Evolutionary conservation across 2,329 filamentous ascomycete species (phyloP), one percentile per base, ranked within the genome.

Genomic region (Ophiostoma sp.): DNA sequence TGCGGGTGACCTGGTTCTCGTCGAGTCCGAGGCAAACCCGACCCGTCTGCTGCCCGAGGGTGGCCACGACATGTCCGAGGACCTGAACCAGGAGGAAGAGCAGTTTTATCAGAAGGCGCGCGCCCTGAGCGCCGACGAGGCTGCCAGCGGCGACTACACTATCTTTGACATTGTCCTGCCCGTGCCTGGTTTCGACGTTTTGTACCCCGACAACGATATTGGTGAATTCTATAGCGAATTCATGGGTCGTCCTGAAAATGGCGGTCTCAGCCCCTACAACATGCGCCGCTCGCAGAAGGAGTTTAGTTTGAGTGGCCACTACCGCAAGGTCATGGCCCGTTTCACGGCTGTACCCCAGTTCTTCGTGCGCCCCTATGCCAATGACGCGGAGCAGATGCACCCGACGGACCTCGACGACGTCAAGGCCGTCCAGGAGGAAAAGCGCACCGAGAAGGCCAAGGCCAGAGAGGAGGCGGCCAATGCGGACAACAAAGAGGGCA

Each of bases 111-210:
- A 79, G 75, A 76, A 92, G 48, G 95, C 94, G 1, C 90, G 94
- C 17, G 82, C 90, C 0, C 84, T 99, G 17, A 92, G 90, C 1
- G 89, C 89, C 4, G 90, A 91, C n/a, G 96, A 99, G 80, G 93
- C 90, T 2, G 86, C 87, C 33, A 93, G 90, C 76, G 94, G 93
- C 12, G 86, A 88, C 73, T 98, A 92, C 82, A 89, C 87, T 50
- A 92, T 99, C 78, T 94, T 93, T 79, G 96, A 99, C 79, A 80
- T 98, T 75, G 95, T 99, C 15, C 87, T 99, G 2, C 95, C 97
- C 2, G 91, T 92, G n/a, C 96, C 96, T 0, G 96, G 96, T 22
- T 98, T 91, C 83, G 94, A 97, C 78, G 89, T 98, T 52, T 82
- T 93, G 48, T 99, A 98, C 80, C 96, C 96, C 0, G 80, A 86